Percentiles rank a stretch among this genome's conserved stretches.
Evolutionary conservation across 257 asterid genomes (phyloP).

Genomic region (Primulina huaijiensis): DNA sequence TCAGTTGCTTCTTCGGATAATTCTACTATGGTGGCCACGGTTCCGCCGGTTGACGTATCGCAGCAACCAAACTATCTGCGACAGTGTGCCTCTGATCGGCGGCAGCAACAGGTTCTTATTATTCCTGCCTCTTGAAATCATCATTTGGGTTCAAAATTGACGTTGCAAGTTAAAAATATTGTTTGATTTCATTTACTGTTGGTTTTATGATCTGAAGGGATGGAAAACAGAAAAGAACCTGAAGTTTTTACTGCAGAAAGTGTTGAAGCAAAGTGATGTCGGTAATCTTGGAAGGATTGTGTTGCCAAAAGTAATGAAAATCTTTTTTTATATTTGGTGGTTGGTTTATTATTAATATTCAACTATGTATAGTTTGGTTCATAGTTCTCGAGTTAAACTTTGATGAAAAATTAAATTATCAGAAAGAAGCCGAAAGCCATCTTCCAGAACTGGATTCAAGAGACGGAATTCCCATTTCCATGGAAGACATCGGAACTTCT

Average conservation of each 20-base stretch:
- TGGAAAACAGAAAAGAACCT: slow-evolving; percentile 72
- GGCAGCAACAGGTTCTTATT: slow-evolving; percentile 44
- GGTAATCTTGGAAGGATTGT: slow-evolving; percentile 95
- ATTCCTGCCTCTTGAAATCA: neutral
- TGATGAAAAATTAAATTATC: slow-evolving; percentile 19
- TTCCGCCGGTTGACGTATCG: slow-evolving; percentile 31
- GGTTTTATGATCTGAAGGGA: slow-evolving; percentile 30
- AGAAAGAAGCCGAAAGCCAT: slow-evolving; percentile 94
- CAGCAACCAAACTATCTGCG: slow-evolving; percentile 37
- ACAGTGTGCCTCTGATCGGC: slow-evolving; percentile 36
- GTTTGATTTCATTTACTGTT: neutral
- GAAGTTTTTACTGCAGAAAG: slow-evolving; percentile 91
- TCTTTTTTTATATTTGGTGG: neutral
- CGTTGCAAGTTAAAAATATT: neutral
- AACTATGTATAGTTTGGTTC: neutral
- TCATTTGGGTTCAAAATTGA: neutral
- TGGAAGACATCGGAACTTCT: slow-evolving; percentile 90
- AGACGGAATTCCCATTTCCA: slow-evolving; percentile 77
- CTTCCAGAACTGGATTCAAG: slow-evolving; percentile 88
- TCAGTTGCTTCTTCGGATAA: slow-evolving; percentile 21
- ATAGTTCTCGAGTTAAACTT: neutral
- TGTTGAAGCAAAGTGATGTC: slow-evolving; percentile 95
- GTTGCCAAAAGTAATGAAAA: slow-evolving; percentile 66
- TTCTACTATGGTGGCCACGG: slow-evolving; percentile 21
- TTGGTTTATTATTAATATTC: too few relatives aligned